Evolutionary conservation across 2,329 filamentous ascomycete species (phyloP).

Genomic region (Herpotrichia juniperi): DNA sequence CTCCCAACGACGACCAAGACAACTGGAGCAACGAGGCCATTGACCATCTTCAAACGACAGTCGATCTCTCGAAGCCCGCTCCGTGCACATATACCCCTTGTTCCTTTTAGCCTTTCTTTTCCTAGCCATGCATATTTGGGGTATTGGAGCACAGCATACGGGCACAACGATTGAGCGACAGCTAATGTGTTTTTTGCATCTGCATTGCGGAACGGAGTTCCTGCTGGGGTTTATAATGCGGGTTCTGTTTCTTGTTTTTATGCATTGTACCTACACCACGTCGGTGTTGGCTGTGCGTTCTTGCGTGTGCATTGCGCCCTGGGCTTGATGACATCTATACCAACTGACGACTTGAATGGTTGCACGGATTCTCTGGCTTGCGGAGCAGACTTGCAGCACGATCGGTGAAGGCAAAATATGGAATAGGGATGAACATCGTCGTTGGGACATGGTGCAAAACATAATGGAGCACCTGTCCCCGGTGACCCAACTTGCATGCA

Average conservation of each 20-base stretch:
- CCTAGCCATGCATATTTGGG: background rate
- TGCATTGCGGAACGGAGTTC: slow-evolving; percentile 5
- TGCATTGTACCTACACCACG: background rate
- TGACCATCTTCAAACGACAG: background rate
- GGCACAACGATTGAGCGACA: background rate
- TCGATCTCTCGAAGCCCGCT: background rate
- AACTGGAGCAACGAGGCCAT: background rate
- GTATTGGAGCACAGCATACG: background rate
- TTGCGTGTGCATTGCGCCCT: background rate
- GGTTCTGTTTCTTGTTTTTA: background rate
- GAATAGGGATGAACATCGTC: background rate
- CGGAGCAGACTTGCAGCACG: too few species aligned
- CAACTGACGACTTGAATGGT: background rate
- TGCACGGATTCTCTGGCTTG: too few species aligned
- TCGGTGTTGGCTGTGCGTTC: background rate
- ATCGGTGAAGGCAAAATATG: background rate
- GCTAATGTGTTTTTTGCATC: slow-evolving; percentile 1
- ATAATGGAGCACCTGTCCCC: background rate
- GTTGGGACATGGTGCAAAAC: background rate
- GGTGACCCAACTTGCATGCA: too few species aligned
- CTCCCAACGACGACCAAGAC: background rate
- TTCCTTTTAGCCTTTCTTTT: background rate
- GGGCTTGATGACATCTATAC: background rate
- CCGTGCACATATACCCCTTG: background rate
- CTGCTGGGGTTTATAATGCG: background rate